Evolutionary conservation across 371 early-diverging fungal species (phyloP).

Genomic region (Blyttiomyces sp.): DNA sequence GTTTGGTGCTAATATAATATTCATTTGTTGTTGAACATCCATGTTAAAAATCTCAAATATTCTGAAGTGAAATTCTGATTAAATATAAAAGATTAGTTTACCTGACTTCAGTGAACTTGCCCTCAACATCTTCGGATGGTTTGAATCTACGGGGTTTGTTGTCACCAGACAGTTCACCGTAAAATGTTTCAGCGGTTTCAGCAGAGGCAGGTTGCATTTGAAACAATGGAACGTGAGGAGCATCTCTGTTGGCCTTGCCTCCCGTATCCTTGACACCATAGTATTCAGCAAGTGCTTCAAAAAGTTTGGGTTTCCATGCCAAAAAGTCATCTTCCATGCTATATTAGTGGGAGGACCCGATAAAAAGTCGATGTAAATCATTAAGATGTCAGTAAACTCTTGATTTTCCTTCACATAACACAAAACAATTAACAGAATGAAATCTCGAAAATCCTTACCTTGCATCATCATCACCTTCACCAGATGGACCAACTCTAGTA

Average conservation of each 20-base stretch:
- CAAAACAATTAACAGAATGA: not conserved
- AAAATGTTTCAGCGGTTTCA: slow-evolving; percentile 25
- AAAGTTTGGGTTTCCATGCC: slow-evolving; percentile 84
- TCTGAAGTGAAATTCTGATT: not conserved
- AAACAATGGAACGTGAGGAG: slow-evolving; percentile 47
- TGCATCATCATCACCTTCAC: slow-evolving; percentile 96
- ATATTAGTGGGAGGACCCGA: not conserved
- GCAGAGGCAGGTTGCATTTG: slow-evolving; percentile 7
- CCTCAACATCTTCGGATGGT: slow-evolving; percentile 6
- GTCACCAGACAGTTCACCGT: slow-evolving; percentile 43
- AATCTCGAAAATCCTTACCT: slow-evolving; percentile 17
- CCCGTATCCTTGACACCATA: slow-evolving; percentile 55
- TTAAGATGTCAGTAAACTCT: not conserved
- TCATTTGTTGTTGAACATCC: not conserved
- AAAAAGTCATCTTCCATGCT: slow-evolving; percentile 93
- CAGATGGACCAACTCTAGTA: slow-evolving; percentile 70
- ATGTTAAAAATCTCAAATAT: not conserved
- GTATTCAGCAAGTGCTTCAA: slow-evolving; percentile 73
- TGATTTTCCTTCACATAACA: not conserved
- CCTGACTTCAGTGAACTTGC: slow-evolving; percentile 19
- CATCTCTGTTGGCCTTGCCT: slow-evolving; percentile 34
- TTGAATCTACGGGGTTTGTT: slow-evolving; percentile 38
- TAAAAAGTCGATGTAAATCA: not conserved
- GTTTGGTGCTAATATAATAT: slow-evolving; percentile 5
- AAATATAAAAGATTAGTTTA: not conserved